Percentiles rank a stretch among this genome's conserved stretches.
Evolutionary conservation across 2,329 filamentous ascomycete genomes (phyloP).

Genomic region (Nigrospora sphaerica): DNA sequence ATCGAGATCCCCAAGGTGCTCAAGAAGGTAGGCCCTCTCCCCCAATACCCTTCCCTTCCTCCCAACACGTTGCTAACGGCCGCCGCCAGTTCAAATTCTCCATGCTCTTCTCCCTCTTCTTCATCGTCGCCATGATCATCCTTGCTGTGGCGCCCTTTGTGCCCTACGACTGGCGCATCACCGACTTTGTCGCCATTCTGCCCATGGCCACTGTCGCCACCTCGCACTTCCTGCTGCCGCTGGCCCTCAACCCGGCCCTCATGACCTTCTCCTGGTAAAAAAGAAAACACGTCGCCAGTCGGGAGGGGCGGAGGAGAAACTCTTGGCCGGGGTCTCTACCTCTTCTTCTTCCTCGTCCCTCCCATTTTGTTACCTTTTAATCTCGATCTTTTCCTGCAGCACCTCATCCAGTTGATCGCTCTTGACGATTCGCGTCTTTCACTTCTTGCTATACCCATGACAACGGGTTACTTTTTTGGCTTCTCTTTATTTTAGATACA

Average conservation of each 20-base stretch:
- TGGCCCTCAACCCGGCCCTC: constrained; percentile 70
- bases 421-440: too few species aligned
- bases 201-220: constrained; percentile 66
- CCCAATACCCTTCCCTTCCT: not conserved
- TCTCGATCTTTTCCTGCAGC: too few species aligned
- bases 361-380: too few species aligned
- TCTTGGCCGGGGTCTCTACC: too few species aligned
- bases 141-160: constrained; percentile 58
- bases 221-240: constrained; percentile 63
- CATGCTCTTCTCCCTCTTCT: constrained; percentile 53
- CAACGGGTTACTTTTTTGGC: too few species aligned
- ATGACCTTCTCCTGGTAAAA: constrained; percentile 72
- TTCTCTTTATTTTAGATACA: too few species aligned
- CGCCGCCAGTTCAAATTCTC: constrained; percentile 59
- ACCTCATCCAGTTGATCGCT: too few species aligned
- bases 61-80: not conserved
- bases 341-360: too few species aligned
- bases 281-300: too few species aligned
- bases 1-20: constrained; percentile 75
- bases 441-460: too few species aligned
- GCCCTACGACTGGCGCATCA: constrained; percentile 59
- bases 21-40: constrained; percentile 57
- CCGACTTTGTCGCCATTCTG: constrained; percentile 67
- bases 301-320: too few species aligned
- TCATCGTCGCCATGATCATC: constrained; percentile 56